Evolutionary conservation across 768 basidiomycete species (phyloP).

Genomic region (Hericium alpestre): DNA sequence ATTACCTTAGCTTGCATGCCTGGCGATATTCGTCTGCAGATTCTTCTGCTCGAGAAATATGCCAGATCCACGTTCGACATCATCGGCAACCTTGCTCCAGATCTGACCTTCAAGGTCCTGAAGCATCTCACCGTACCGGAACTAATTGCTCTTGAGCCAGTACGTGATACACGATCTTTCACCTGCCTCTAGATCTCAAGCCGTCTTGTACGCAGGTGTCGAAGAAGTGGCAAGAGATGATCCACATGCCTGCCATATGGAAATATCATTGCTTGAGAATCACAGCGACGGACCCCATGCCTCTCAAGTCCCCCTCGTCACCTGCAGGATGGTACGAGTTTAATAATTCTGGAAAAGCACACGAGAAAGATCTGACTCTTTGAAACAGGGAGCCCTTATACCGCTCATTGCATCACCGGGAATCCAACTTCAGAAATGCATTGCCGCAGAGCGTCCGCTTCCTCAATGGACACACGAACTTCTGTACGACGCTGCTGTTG

Average conservation of each 20-base stretch:
- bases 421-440: conserved; percentile 70
- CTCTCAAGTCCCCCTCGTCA: conserved; percentile 46
- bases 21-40: conserved; percentile 77
- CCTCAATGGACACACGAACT: conserved; percentile 76
- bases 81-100: conserved; percentile 57
- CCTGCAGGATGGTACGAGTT: conserved; percentile 61
- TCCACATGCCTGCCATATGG: conserved; percentile 66
- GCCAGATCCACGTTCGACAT: conserved; percentile 75
- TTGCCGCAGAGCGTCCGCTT: conserved; percentile 70
- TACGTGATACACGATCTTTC: conserved; percentile 19
- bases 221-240: conserved; percentile 33
- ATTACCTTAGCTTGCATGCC: conserved; percentile 54
- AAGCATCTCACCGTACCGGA: conserved; percentile 48
- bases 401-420: conserved; percentile 72
- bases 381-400: conserved; percentile 53
- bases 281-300: conserved; percentile 62
- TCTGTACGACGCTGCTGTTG: conserved; percentile 73
- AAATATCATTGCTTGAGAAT: conserved; percentile 63
- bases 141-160: conserved; percentile 48
- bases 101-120: conserved; percentile 55
- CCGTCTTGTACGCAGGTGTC: conserved; percentile 24
- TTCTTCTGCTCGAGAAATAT: conserved; percentile 78
- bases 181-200: not conserved
- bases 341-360: conserved; percentile 3
- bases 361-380: not conserved